Conservation (phyloP, 2,329 filamentous ascomycete genomes). For the Aureobasidium vineae region DNA sequence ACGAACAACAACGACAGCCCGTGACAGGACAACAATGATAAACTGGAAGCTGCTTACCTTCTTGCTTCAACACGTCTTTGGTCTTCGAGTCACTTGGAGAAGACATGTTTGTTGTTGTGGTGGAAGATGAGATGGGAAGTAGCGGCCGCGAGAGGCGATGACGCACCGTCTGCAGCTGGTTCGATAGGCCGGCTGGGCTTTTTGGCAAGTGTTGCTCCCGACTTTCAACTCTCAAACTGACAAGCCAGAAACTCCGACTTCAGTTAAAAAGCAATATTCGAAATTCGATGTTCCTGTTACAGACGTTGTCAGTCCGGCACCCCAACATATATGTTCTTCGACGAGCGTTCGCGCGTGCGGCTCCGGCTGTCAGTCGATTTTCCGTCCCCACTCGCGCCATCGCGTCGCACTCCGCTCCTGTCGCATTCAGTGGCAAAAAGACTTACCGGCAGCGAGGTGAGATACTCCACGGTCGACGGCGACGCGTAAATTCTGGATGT, state of each 20-base stretch:
- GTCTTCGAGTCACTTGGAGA: conserved; percentile 23
- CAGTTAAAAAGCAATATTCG: background rate
- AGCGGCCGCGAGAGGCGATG: background rate
- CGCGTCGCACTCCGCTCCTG: conserved; percentile 22
- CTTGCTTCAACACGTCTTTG: conserved; percentile 21
- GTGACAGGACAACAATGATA: conserved; percentile 3
- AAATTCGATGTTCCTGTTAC: background rate
- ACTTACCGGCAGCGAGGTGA: conserved; percentile 12
- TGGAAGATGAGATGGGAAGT: background rate
- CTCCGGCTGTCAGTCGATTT: conserved; percentile 16
- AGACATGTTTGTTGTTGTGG: conserved; percentile 21
- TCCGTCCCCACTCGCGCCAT: conserved; percentile 15
- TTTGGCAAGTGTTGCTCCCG: background rate
- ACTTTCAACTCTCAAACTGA: conserved; percentile 21
- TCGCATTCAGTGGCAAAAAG: conserved; percentile 20
- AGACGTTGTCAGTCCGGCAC: background rate
- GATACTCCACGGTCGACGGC: background rate
- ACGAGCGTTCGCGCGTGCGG: conserved; percentile 14
- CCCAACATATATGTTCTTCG: background rate
- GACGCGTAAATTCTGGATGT: background rate
- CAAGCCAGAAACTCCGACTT: conserved; percentile 12
- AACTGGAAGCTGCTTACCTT: conserved; percentile 17
- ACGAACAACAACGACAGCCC: background rate
- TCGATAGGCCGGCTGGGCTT: background rate
- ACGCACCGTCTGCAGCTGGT: background rate